Conservation (phyloP, 257 asterid genomes). For the Penstemon davidsonii region DNA sequence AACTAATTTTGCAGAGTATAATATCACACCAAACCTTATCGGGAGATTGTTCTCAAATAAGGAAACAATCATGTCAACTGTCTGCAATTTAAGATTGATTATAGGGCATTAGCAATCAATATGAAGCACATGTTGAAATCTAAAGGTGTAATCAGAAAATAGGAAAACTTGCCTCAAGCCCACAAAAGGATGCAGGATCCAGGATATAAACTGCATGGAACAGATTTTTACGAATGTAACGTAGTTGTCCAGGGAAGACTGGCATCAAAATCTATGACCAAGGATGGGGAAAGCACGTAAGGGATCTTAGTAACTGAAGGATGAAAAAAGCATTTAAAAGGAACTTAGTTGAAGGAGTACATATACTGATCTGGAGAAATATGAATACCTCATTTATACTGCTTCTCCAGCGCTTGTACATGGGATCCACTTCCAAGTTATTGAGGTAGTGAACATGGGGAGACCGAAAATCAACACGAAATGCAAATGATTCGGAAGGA, state of each 20-base stretch:
- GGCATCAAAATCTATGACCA: conserved; percentile 89
- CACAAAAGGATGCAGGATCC: conserved; percentile 88
- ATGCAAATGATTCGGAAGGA: conserved; percentile 68
- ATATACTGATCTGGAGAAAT: conserved; percentile 11
- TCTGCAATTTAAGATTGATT: conserved; percentile 52
- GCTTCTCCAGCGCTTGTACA: conserved; percentile 97
- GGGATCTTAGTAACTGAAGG: conserved; percentile 23
- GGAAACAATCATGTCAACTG: conserved; percentile 69
- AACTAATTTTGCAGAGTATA: conserved; percentile 71
- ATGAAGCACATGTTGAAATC: conserved; percentile 24
- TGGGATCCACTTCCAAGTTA: conserved; percentile 85
- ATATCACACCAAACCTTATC: conserved; percentile 89
- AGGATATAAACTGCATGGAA: conserved; percentile 88
- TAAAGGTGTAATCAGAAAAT: conserved; percentile 1
- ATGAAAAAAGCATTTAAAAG: too few relatives aligned
- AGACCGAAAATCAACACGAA: conserved; percentile 95
- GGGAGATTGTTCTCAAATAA: conserved; percentile 86
- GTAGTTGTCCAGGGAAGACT: conserved; percentile 97
- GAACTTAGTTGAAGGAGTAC: conserved; percentile 2
- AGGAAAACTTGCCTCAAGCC: conserved; percentile 74
- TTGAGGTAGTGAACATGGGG: conserved; percentile 87
- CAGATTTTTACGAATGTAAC: conserved; percentile 91
- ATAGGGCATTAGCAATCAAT: conserved; percentile 29
- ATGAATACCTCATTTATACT: conserved; percentile 75
- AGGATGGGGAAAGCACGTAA: conserved; percentile 29